Base-by-base conservation (phyloP, 179 eudicot genomes). In the Patellifolia procumbens region DNA sequence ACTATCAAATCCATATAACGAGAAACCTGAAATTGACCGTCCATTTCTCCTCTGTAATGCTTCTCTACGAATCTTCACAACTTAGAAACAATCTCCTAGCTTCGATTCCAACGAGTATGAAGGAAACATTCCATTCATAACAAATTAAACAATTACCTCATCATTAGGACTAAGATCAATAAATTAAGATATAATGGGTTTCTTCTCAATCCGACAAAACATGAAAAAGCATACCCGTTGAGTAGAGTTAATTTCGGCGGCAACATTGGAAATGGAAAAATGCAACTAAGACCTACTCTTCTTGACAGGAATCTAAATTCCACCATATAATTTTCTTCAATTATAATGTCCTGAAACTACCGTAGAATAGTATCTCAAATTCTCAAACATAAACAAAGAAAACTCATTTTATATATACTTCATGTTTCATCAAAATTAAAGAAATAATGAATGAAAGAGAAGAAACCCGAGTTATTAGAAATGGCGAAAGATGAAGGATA, bases 321-420 rank as follows among this genome's bases (percentile, higher is more conserved):
- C 93, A 77, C 89, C 89, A 88, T 85, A 88, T 60, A 87, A 84
- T 80, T 90, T 92, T 80, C 88, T 89, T 86, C 87, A 83, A 72
- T 74, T 72, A 68, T 77, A 76, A 37, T 82, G 70, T 74, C 89
- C 94, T 87, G 81, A 29, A 75, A 79, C 56, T 20, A 31, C 48
- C 58, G 17, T 35, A 79, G 45, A 60, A 69, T n/a, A n/a, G n/a
- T n/a, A n/a, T n/a, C n/a, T 49, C 10, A 82, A 64, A 34, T 13
- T 31, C 34, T 48, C 31, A 49, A 74, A 39, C 53, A 80, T 22
- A 29, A 51, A 17, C n/a, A 39, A 29, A 39, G 19, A 68, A 81
- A 52, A 52, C 75, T 62, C 76, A 74, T 15, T 7, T 61, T 65
- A 72, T n/a, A n/a, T n/a, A n/a, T n/a, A n/a, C n/a, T n/a, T n/a